Evolutionary conservation across 2,329 filamentous ascomycete genomes (phyloP), one percentile per base, ranked within the genome.

Genomic region (Scytalidium lignicola): DNA sequence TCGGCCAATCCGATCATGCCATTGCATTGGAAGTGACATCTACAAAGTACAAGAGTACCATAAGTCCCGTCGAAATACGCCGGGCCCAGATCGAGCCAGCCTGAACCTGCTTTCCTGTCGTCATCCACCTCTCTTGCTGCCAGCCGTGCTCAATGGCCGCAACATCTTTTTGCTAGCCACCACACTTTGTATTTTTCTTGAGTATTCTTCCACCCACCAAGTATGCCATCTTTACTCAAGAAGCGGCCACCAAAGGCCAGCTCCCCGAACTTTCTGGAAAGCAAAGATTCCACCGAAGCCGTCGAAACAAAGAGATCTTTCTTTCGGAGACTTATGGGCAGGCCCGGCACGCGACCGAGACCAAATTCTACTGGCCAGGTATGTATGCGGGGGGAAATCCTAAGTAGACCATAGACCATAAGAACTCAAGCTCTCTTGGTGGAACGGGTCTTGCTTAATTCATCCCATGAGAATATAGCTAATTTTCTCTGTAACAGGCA

Each of bases 271-370:
- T 15, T 37, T 5, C 12, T 37, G 5, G 32, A 37, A 7, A 15
- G 47, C 21, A 51, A 56, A 48, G 51, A 50, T 32, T 47, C 18
- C 29, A 45, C 41, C 12, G 60, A 62, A 53, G 62, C 61, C 49
- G 52, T 52, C 44, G 59, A 62, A 51, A 54, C 55, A 39, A 60
- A 55, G 48, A 56, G 57, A 17, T 65, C 63, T 32, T 65, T 63
- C 55, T 58, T 67, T 48, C 60, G 61, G 12, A 60, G 52, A 26
- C 52, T 67, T 42, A 49, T 67, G 41, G 63, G 57, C 50, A 60
- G 57, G 51, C 52, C 58, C 23, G 58, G 51, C 37, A 5, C 10
- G 5, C 32, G 32, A 13, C 32, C 32, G 4, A 13, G 32, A 17
- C 32, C 32, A 13, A 37, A 4, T 37, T 37, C 32, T 5, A 13